phyloP scores from a whole-genome alignment of 768 basidiomycete genomes.

The Mrakia hoshinonis region DNA sequence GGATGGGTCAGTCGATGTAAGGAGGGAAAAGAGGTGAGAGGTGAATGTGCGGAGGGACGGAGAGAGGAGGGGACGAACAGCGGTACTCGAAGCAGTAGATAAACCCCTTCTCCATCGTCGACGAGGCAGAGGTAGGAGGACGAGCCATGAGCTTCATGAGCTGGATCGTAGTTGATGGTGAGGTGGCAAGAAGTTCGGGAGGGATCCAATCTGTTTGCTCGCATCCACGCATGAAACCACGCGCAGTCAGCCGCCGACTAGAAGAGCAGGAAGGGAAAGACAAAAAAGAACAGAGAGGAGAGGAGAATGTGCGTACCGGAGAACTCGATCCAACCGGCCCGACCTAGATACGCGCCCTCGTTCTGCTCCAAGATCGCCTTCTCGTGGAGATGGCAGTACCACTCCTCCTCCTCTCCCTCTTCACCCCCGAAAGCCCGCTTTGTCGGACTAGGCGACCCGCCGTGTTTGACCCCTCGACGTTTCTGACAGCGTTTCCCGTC shows the following conservation, averaged over 20 bases:
- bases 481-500: too few species aligned
- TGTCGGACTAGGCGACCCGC: too few species aligned
- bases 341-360: not conserved
- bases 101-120: not conserved
- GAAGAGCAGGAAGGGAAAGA: not conserved
- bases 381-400: not conserved
- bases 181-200: not conserved
- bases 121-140: not conserved
- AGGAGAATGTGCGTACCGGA: not conserved
- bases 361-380: constrained; percentile 1
- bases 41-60: not conserved
- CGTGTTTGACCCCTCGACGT: too few species aligned
- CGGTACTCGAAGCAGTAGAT: constrained; percentile 8
- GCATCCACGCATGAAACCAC: not conserved
- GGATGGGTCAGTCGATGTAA: not conserved
- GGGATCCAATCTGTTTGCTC: constrained; percentile 11
- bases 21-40: too few species aligned
- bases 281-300: not conserved
- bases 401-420: not conserved
- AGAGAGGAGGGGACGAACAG: not conserved
- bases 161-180: not conserved
- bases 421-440: too few species aligned
- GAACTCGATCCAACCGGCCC: constrained; percentile 12
- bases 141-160: not conserved
- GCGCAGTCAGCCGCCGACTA: not conserved